phyloP scores from a whole-genome alignment of 805 yeast species.

The Saccharomycopsis lassenensis region DNA sequence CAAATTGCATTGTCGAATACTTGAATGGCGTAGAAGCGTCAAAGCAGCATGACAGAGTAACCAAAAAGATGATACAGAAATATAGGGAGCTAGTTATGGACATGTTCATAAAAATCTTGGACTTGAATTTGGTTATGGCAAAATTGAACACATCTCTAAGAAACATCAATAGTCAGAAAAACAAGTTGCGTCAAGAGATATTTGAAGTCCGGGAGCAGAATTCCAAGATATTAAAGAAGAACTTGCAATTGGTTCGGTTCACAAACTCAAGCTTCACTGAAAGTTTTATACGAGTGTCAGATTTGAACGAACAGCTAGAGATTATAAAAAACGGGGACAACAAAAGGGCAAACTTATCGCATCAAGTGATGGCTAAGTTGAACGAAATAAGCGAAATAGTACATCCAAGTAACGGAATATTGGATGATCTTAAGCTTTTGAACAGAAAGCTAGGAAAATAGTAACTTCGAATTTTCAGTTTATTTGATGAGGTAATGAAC shows the following conservation, averaged over 20 bases:
- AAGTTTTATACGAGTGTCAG: background rate
- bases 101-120: conserved; percentile 8
- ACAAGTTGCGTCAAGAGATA: background rate
- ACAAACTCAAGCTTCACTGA: conserved; percentile 5
- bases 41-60: no score
- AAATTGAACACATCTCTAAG: conserved; percentile 1
- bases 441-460: conserved; percentile 1
- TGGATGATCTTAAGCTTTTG: conserved; percentile 6
- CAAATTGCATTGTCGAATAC: conserved; percentile 7
- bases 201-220: conserved; percentile 3
- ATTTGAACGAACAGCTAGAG: conserved; percentile 1
- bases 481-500: background rate
- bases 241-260: conserved; percentile 3
- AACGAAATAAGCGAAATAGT: conserved; percentile 1
- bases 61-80: conserved; percentile 5
- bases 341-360: background rate
- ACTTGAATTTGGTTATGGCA: conserved; percentile 8
- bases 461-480: background rate
- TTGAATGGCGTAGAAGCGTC: no score
- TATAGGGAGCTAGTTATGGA: conserved; percentile 7
- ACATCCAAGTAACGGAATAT: conserved; percentile 9
- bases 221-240: conserved; percentile 2
- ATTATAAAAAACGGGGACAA: background rate
- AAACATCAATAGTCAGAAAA: background rate
- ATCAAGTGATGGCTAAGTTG: conserved; percentile 1